Conservation (phyloP, 495 filamentous ascomycete genomes). For the Aspergillus olivimuriae region DNA sequence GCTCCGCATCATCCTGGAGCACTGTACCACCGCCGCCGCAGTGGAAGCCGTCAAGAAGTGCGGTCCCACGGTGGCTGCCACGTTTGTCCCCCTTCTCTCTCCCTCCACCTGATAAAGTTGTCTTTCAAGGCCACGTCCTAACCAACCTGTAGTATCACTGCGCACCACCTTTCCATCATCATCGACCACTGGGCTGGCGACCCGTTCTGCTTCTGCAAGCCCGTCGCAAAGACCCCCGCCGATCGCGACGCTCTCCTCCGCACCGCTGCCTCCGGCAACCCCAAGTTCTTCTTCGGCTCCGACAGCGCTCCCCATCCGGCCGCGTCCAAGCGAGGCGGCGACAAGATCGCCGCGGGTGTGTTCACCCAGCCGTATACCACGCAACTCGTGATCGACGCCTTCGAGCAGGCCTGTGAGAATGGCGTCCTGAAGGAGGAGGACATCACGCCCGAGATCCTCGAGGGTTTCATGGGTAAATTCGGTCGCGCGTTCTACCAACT, state of each 20-base stretch:
- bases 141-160: constrained; percentile 46
- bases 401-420: constrained; percentile 61
- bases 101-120: not conserved
- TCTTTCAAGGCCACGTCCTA: not conserved
- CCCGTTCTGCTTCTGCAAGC: constrained; percentile 83
- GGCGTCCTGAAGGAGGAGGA: constrained; percentile 59
- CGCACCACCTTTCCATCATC: constrained; percentile 75
- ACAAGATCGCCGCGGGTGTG: constrained; percentile 71
- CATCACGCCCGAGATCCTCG: constrained; percentile 64
- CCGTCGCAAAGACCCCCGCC: constrained; percentile 64
- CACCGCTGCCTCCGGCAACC: constrained; percentile 57
- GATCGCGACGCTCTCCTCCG: constrained; percentile 72
- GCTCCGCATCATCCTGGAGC: constrained; percentile 69
- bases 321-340: constrained; percentile 58
- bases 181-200: constrained; percentile 72
- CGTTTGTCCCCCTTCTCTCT: not conserved
- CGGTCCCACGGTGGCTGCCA: constrained; percentile 58
- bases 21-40: constrained; percentile 80
- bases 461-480: constrained; percentile 67
- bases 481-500: constrained; percentile 70
- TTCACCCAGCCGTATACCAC: constrained; percentile 90
- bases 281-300: constrained; percentile 74
- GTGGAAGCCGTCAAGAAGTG: constrained; percentile 69
- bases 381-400: constrained; percentile 63
- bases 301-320: constrained; percentile 76